phyloP scores from a whole-genome alignment of 2,329 filamentous ascomycete genomes.

The Sclerotinia minor region DNA sequence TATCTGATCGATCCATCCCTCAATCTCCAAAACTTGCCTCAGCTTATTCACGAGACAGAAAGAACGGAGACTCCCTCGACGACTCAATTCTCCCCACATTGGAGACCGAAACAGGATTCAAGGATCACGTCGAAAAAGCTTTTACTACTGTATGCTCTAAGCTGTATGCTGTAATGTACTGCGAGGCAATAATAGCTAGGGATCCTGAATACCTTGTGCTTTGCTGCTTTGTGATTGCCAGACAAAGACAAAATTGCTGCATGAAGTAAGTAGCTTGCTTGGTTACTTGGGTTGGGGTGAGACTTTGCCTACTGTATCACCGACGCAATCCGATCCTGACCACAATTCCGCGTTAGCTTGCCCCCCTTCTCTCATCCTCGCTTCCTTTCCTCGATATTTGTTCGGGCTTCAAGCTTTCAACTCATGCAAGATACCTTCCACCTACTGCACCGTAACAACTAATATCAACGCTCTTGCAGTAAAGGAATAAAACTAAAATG shows the following conservation, averaged over 20 bases:
- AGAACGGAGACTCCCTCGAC: neutral
- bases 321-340: constrained; percentile 15
- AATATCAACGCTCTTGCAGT: constrained; percentile 10
- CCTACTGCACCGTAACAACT: neutral
- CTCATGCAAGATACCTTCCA: constrained; percentile 14
- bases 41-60: neutral
- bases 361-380: neutral
- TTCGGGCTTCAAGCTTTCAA: constrained; percentile 11
- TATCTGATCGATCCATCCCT: neutral
- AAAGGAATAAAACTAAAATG: neutral
- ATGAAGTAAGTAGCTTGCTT: constrained; percentile 1
- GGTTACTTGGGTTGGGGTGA: neutral
- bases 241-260: neutral
- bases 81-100: constrained; percentile 3
- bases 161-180: constrained; percentile 17
- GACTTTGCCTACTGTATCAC: neutral
- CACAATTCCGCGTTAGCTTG: neutral
- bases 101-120: neutral
- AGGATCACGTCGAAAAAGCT: constrained; percentile 4
- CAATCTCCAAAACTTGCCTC: neutral
- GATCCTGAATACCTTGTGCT: constrained; percentile 16
- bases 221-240: constrained; percentile 9
- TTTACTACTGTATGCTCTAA: neutral
- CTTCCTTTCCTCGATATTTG: neutral
- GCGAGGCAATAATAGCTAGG: constrained; percentile 17